Base-by-base conservation (phyloP, 2,329 filamentous ascomycete genomes). In the Graphilbum fragrans region DNA sequence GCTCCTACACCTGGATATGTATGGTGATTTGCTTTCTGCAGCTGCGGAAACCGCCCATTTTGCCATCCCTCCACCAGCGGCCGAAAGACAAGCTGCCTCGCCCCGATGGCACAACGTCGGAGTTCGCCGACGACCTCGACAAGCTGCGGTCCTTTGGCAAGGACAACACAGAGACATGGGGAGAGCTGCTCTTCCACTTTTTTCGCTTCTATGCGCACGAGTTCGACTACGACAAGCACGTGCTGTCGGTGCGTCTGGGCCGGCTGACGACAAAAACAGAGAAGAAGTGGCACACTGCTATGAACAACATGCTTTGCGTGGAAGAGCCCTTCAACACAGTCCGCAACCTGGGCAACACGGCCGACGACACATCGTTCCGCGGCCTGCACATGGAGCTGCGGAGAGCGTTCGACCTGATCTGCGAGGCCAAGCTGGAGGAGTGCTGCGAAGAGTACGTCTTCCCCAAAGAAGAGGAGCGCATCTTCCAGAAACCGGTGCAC, bases 1-100 rank as follows among this genome's bases (percentile, higher is more conserved):
- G 90, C 61, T 98, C 92, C 17, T 98, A 98, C 58, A 95, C 92
- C 19, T 98, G 92, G 92, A 96, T 96, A 57, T 98, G 92, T 61
- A 77, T 98, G 70, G 94, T 96, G 50, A 82, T 98, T 57, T 93
- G 87, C 51, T 98, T 96, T 55, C 72, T 98, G 21, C 92, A 98
- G 62, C 82, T 86, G 39, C 79, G 87, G 52, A 72, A 82, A 45
- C 84, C 86, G 16, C 84, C 90, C 0, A 76, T 98, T 41, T 63
- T 98, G 19, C 92, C 92, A 4, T 78, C 84, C 16, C 69, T 98
- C 27, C 92, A 96, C 57, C 80, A 87, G 54, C 71, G 76, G 19
- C 69, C 75, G 5, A 72, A 80, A 50, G 67, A 79, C 49, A 76
- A 76, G 51, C 64, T 74, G 41, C 63, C 73, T 10, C 69, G 72